These are phyloP conservation scores for Phytomonas francai DNA, from an alignment of 208 protist genomes.

Conservation along the genomic window DNA sequence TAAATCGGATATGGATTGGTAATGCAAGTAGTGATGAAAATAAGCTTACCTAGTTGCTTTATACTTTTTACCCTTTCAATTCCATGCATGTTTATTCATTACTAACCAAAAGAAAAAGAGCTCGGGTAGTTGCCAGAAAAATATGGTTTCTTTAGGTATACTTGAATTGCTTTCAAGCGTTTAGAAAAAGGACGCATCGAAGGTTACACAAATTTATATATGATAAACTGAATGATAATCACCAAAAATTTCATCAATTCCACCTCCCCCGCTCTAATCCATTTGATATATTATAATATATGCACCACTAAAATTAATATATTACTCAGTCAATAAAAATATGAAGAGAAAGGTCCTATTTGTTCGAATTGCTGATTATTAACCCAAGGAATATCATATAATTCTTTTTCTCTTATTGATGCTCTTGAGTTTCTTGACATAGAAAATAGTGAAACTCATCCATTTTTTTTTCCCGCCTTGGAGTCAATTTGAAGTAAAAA, in stretches of 20 bases:
- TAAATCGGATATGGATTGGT: constrained; percentile 22
- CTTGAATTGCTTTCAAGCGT: neutral
- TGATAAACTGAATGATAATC: neutral
- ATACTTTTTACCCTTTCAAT: constrained; percentile 10
- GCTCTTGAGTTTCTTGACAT: neutral
- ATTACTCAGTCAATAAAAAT: neutral
- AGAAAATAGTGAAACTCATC: neutral
- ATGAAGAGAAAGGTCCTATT: neutral
- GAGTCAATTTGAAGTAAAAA: neutral
- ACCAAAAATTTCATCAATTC: neutral
- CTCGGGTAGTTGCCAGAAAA: neutral
- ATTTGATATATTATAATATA: neutral
- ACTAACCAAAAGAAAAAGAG: neutral
- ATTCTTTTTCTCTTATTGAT: neutral
- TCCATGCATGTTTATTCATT: neutral
- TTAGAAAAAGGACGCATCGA: neutral
- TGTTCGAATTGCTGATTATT: neutral
- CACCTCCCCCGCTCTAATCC: neutral
- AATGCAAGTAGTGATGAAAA: constrained; percentile 42
- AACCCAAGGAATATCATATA: neutral
- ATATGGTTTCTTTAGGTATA: neutral
- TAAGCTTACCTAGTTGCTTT: constrained; percentile 35
- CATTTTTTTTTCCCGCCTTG: neutral
- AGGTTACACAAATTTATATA: neutral
- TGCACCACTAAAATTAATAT: neutral